Evolutionary conservation across 371 early-diverging fungal species (phyloP).

Genomic region (Mortierella sp.): DNA sequence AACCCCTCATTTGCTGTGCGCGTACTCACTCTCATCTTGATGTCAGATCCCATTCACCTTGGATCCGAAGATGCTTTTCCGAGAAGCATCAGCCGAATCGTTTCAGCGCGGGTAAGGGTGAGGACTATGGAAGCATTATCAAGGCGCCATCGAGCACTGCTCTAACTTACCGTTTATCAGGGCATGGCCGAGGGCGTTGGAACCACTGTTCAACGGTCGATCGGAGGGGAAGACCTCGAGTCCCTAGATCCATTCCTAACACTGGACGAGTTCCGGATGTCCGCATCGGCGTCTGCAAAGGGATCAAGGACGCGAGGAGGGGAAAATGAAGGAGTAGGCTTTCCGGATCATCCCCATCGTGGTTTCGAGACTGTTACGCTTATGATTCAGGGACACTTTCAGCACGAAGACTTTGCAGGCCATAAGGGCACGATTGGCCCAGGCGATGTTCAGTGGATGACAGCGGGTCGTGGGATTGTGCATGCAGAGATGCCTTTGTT

Average conservation of each 20-base stretch:
- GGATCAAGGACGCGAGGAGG: not conserved
- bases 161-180: too few species aligned
- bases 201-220: slow-evolving; percentile 15
- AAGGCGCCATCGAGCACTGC: too few species aligned
- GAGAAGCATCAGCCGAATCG: slow-evolving; percentile 6
- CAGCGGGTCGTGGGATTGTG: slow-evolving; percentile 72
- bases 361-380: slow-evolving; percentile 88
- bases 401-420: slow-evolving; percentile 88
- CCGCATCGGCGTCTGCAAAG: not conserved
- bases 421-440: slow-evolving; percentile 78
- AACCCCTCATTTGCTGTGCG: too few species aligned
- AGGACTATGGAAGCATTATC: not conserved
- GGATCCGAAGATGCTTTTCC: not conserved
- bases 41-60: not conserved
- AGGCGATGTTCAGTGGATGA: slow-evolving; percentile 76
- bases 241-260: slow-evolving; percentile 19
- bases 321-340: slow-evolving; percentile 43
- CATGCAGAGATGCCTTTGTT: slow-evolving; percentile 72
- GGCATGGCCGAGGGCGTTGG: slow-evolving; percentile 12
- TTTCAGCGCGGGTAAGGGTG: slow-evolving; percentile 7
- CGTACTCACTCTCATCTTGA: too few species aligned
- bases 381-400: slow-evolving; percentile 77
- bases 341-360: slow-evolving; percentile 76
- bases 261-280: slow-evolving; percentile 21
- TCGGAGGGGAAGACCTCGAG: slow-evolving; percentile 11